phyloP scores from a whole-genome alignment of 2,329 filamentous ascomycete genomes.

The Aspergillus arachidicola region DNA sequence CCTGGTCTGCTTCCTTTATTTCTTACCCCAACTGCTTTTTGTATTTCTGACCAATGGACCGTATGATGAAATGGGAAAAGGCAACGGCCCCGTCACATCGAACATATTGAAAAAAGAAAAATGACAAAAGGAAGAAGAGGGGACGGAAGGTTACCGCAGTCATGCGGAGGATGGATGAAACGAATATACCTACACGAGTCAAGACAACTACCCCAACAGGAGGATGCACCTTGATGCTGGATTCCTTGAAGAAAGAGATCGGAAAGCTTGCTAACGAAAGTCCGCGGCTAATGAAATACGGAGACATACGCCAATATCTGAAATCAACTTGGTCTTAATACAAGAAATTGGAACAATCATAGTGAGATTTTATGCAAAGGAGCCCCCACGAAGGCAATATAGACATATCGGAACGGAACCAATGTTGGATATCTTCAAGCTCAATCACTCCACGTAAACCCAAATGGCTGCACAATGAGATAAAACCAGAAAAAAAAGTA shows the following conservation, averaged over 20 bases:
- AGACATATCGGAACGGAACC: conserved; percentile 9
- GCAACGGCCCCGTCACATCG: not conserved
- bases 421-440: conserved; percentile 21
- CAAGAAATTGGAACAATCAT: conserved; percentile 15
- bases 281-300: not conserved
- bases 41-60: conserved; percentile 6
- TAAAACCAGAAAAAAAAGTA: conserved; percentile 4
- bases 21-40: not conserved
- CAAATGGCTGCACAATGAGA: conserved; percentile 3
- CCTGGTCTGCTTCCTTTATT: conserved; percentile 5
- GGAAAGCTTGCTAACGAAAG: conserved; percentile 2
- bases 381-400: not conserved
- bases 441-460: conserved; percentile 6
- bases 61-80: not conserved
- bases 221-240: not conserved
- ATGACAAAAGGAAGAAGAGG: not conserved
- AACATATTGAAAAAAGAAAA: not conserved
- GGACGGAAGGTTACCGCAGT: not conserved
- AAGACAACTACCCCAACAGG: not conserved
- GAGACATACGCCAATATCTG: conserved; percentile 5
- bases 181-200: not conserved
- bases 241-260: conserved; percentile 3
- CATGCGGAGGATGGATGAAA: conserved; percentile 1
- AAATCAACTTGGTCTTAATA: conserved; percentile 2
- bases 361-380: conserved; percentile 1